A percentile compares a stretch with the other conserved stretches of the same genome.
phyloP scores from a whole-genome alignment of 495 filamentous ascomycete species.

The Aspergillus cavernicola region DNA sequence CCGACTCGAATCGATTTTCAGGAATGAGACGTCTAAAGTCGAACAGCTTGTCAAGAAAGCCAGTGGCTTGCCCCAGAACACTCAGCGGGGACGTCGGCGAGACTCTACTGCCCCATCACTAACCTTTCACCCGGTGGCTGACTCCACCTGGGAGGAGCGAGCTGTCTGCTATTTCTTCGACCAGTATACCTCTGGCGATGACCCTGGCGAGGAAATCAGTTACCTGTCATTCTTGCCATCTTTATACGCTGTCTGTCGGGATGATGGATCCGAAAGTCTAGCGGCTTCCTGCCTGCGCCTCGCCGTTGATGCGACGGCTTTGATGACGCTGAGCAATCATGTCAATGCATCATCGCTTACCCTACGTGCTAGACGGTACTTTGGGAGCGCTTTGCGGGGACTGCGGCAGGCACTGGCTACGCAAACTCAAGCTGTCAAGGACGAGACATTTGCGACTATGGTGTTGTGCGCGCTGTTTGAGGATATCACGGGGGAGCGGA shows the following conservation, averaged over 20 bases:
- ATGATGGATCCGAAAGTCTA: conserved; percentile 12
- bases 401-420: conserved; percentile 29
- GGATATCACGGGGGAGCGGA: conserved; percentile 38
- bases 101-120: conserved; percentile 6
- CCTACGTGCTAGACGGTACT: conserved; percentile 29
- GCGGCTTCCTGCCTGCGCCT: conserved; percentile 31
- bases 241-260: conserved; percentile 31
- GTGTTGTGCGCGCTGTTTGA: conserved; percentile 40
- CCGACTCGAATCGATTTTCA: conserved; percentile 36
- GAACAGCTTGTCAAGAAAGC: conserved; percentile 27
- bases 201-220: conserved; percentile 22
- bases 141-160: conserved; percentile 39
- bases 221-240: conserved; percentile 37
- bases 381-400: conserved; percentile 34
- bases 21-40: conserved; percentile 37
- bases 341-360: conserved; percentile 28
- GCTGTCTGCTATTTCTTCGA: conserved; percentile 45
- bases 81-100: neutral
- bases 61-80: conserved; percentile 6
- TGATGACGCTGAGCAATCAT: conserved; percentile 35
- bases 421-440: conserved; percentile 31
- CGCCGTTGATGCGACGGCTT: conserved; percentile 39
- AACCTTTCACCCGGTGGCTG: conserved; percentile 22
- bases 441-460: conserved; percentile 42
- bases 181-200: conserved; percentile 32